A percentile compares a stretch with the other conserved stretches of the same genome.
Conservation (phyloP, 345 rosid species). For the Iberis pinnata region DNA sequence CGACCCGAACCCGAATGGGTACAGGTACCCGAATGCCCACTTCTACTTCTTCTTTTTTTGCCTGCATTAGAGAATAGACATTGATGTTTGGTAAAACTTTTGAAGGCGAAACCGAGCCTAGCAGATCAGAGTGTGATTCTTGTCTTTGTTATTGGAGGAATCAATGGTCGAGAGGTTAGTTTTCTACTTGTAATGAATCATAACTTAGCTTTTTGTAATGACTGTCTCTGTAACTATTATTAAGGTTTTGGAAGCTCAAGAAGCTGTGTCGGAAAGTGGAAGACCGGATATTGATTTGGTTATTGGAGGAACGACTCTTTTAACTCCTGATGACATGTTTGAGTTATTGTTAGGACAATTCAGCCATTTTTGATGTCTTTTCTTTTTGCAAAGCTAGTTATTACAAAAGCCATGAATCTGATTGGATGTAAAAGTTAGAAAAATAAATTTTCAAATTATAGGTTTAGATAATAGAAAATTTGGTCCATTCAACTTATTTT, state of each 20-base stretch:
- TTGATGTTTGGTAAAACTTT: not conserved
- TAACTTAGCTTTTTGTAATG: not conserved
- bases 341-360: slow-evolving; percentile 59
- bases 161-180: slow-evolving; percentile 54
- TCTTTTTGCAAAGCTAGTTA: not conserved
- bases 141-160: slow-evolving; percentile 85
- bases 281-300: slow-evolving; percentile 70
- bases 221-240: not conserved
- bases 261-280: slow-evolving; percentile 71
- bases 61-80: not conserved
- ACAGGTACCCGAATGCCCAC: too few relatives aligned
- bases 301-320: slow-evolving; percentile 87
- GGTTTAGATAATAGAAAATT: too few relatives aligned
- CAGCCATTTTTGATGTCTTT: slow-evolving; percentile 41
- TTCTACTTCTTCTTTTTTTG: not conserved
- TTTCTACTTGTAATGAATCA: not conserved
- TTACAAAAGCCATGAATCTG: not conserved
- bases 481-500: too few relatives aligned
- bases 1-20: too few relatives aligned
- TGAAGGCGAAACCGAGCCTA: slow-evolving; percentile 82
- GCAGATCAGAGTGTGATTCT: slow-evolving; percentile 76
- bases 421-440: too few relatives aligned
- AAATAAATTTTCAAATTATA: too few relatives aligned
- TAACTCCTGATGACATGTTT: slow-evolving; percentile 79
- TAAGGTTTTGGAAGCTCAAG: slow-evolving; percentile 76